phyloP scores from a whole-genome alignment of 139 green algal species.

The Chlamydomonas sp. region DNA sequence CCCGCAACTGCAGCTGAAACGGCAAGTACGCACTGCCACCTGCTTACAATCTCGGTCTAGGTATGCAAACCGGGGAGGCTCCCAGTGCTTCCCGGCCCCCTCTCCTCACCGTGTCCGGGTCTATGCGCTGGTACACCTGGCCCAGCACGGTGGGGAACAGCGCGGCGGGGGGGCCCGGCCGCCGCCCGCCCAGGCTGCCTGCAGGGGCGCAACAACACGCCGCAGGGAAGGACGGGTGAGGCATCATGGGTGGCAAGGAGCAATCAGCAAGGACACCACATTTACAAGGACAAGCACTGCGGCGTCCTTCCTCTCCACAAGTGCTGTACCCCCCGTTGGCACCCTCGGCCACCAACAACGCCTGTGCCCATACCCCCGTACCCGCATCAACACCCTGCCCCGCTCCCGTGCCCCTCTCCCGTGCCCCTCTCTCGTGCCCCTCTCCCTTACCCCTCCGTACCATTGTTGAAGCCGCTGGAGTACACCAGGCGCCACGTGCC shows the following conservation, averaged over 20 bases:
- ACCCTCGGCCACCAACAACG: too few relatives aligned
- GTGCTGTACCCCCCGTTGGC: too few relatives aligned
- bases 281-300: too few relatives aligned
- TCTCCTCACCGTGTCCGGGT: conserved; percentile 10
- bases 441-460: neutral
- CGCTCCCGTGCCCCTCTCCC: too few relatives aligned
- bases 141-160: conserved; percentile 61
- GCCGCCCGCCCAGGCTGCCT: conserved; percentile 65
- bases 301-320: too few relatives aligned
- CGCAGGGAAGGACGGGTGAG: neutral
- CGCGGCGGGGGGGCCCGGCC: conserved; percentile 62
- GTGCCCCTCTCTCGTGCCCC: too few relatives aligned
- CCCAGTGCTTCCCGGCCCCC: neutral
- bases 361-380: neutral
- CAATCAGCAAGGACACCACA: too few relatives aligned
- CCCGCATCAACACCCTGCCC: too few relatives aligned
- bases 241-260: neutral
- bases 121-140: conserved; percentile 52
- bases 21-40: too few relatives aligned
- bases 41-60: too few relatives aligned
- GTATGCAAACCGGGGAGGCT: neutral
- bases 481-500: conserved; percentile 68
- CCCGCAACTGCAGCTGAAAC: too few relatives aligned
- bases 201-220: neutral
- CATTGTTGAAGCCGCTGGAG: conserved; percentile 54